Evolutionary conservation across 305 asterid species (phyloP).

Genomic region (Lippia alba): DNA sequence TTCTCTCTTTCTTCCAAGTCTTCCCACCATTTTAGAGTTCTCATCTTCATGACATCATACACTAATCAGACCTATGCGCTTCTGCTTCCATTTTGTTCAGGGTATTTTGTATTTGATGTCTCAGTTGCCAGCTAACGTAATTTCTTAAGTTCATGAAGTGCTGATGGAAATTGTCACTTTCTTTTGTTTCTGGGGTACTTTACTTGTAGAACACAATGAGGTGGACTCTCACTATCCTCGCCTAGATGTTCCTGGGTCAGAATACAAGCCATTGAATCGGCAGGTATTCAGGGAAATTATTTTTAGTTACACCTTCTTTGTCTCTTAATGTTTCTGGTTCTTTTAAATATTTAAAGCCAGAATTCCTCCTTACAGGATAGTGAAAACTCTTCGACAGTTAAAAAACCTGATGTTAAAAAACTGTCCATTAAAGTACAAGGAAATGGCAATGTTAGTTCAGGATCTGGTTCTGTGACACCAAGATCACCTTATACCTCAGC

Average conservation of each 20-base stretch:
- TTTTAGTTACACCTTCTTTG: slow-evolving; percentile 18
- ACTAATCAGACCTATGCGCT: slow-evolving; percentile 24
- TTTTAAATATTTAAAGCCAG: slow-evolving; percentile 7
- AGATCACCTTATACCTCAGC: slow-evolving; percentile 54
- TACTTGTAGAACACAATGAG: slow-evolving; percentile 64
- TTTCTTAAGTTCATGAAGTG: slow-evolving; percentile 1
- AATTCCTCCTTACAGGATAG: slow-evolving; percentile 58
- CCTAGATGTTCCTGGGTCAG: slow-evolving; percentile 75
- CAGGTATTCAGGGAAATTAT: slow-evolving; percentile 50
- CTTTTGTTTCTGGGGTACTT: slow-evolving; percentile 9
- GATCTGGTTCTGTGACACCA: slow-evolving; percentile 54
- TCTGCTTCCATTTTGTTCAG: slow-evolving; percentile 19
- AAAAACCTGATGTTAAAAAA: slow-evolving; percentile 43
- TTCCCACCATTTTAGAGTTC: slow-evolving; percentile 8
- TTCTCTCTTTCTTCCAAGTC: slow-evolving; percentile 19
- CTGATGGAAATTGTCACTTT: slow-evolving; percentile 2
- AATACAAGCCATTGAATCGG: slow-evolving; percentile 63
- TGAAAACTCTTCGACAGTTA: slow-evolving; percentile 39
- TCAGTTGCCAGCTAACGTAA: slow-evolving; percentile 12
- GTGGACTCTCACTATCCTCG: slow-evolving; percentile 86
- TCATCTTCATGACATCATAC: slow-evolving; percentile 23
- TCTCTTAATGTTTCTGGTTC: slow-evolving; percentile 13
- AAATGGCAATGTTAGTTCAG: slow-evolving; percentile 52
- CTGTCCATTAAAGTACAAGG: slow-evolving; percentile 47
- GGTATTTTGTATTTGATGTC: slow-evolving; percentile 10